Evolutionary conservation across 2,329 filamentous ascomycete genomes (phyloP).

Genomic region (Chaetomiaceae sp.): DNA sequence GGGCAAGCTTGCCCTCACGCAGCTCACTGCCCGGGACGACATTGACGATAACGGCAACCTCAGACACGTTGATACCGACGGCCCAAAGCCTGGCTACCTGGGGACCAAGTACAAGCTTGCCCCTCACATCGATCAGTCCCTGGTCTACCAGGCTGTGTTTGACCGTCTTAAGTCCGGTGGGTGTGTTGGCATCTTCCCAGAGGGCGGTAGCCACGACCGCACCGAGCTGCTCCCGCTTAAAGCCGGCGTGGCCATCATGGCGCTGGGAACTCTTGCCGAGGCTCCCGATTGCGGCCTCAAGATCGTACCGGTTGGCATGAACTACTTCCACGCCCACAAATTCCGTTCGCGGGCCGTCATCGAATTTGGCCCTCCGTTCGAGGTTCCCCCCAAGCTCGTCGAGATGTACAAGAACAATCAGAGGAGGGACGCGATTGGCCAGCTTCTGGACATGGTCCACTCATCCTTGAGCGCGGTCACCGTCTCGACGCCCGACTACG

Average conservation of each 20-base stretch:
- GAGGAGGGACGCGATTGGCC: constrained; percentile 79
- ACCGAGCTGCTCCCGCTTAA: constrained; percentile 89
- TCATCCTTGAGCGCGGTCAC: constrained; percentile 82
- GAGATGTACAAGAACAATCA: constrained; percentile 80
- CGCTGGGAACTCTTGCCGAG: constrained; percentile 79
- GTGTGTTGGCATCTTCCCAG: constrained; percentile 94
- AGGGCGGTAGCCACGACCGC: constrained; percentile 92
- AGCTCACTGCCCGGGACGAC: constrained; percentile 77
- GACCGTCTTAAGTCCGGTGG: constrained; percentile 74
- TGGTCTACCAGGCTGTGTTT: constrained; percentile 92
- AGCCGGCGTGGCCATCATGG: constrained; percentile 97
- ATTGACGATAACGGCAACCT: constrained; percentile 64
- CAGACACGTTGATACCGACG: constrained; percentile 50
- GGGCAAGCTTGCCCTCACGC: constrained; percentile 66
- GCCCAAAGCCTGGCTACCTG: constrained; percentile 57
- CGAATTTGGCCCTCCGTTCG: constrained; percentile 87
- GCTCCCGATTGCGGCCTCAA: constrained; percentile 84
- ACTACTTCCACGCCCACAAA: constrained; percentile 98
- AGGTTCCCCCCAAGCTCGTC: constrained; percentile 77
- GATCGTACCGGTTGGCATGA: constrained; percentile 97
- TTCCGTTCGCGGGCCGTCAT: constrained; percentile 94
- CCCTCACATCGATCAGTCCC: constrained; percentile 88
- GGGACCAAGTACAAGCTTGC: constrained; percentile 84
- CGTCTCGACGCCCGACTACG: constrained; percentile 88
- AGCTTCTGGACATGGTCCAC: constrained; percentile 81